Evolutionary conservation across 495 filamentous ascomycete genomes (phyloP), one percentile per base, ranked within the genome.

Genomic region (Evansstolkia leycettana): DNA sequence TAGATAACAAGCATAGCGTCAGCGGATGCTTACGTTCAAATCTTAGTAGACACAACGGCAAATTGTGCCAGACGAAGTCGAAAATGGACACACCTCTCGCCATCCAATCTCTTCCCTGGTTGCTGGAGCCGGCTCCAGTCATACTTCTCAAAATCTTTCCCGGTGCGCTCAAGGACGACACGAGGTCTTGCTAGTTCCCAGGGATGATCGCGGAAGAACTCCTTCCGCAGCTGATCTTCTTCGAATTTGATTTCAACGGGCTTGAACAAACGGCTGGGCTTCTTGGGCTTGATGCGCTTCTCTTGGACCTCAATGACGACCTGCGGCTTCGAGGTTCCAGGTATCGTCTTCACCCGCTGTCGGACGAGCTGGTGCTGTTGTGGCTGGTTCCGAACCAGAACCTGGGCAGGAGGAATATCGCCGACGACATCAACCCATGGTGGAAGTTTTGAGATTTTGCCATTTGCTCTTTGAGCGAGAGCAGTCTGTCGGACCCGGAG

Each of bases 151-250:
- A 64, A 70, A 54, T 98, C 90, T 51, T 75, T 81, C 17, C 90
- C 90, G 50, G 88, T 78, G 48, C 76, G 70, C 60, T 98, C 90
- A 9, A 94, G 61, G 17, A 98, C 57, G 41, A 94, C 69, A 44
- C 78, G 70, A 34, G 90, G 90, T 43, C 90, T 71, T 18, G 92
- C 90, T 48, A 98, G 66, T 55, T 98, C 90, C 90, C 90, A 98
- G 3, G 90, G 90, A 59, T 98, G 90, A 56, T 98, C 88, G 40
- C 67, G 69, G 64, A 80, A 96, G 64, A 96, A 98, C 17, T 80
- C 63, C 37, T 50, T 64, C 33, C 90, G 78, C 45, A 96, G 64
- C 41, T 66, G 58, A 55, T 98, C 92, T 56, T 98, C 90, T 31
- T 85, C 82, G 55, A 87, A 92, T 35, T 66, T 66, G 34, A 98